Evolutionary conservation across 805 yeast species (phyloP).

Genomic region (Candida quercuum): DNA sequence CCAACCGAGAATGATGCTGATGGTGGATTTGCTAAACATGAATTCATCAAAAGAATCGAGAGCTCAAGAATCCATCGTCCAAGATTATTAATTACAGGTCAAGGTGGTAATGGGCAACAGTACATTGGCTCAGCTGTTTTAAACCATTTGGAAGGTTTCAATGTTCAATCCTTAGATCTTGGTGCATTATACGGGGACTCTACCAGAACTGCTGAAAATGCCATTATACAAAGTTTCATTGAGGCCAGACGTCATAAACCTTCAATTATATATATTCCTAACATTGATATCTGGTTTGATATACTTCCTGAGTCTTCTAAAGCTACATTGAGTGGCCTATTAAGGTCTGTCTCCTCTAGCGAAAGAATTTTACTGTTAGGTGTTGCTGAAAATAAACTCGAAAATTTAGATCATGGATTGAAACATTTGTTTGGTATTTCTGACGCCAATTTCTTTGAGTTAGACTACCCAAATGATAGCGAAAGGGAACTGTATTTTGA

Average conservation of each 20-base stretch:
- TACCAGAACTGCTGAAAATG: conserved; percentile 75
- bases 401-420: conserved; percentile 40
- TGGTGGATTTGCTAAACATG: conserved; percentile 66
- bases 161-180: conserved; percentile 80
- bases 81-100: conserved; percentile 67
- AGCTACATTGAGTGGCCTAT: conserved; percentile 64
- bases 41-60: conserved; percentile 45
- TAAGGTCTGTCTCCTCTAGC: conserved; percentile 61
- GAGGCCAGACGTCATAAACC: conserved; percentile 92
- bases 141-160: conserved; percentile 81
- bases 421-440: conserved; percentile 54
- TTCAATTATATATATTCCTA: conserved; percentile 77
- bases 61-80: conserved; percentile 76
- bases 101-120: conserved; percentile 79
- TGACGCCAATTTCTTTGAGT: conserved; percentile 40
- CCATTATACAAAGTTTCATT: conserved; percentile 73
- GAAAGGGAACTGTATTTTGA: conserved; percentile 58
- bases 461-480: conserved; percentile 35
- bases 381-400: conserved; percentile 46
- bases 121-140: conserved; percentile 79
- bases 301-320: conserved; percentile 66
- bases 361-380: conserved; percentile 77
- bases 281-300: conserved; percentile 68
- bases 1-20: conserved; percentile 50
- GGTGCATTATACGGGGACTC: conserved; percentile 74